phyloP scores from a whole-genome alignment of 345 rosid genomes.

The Theobroma cacao region DNA sequence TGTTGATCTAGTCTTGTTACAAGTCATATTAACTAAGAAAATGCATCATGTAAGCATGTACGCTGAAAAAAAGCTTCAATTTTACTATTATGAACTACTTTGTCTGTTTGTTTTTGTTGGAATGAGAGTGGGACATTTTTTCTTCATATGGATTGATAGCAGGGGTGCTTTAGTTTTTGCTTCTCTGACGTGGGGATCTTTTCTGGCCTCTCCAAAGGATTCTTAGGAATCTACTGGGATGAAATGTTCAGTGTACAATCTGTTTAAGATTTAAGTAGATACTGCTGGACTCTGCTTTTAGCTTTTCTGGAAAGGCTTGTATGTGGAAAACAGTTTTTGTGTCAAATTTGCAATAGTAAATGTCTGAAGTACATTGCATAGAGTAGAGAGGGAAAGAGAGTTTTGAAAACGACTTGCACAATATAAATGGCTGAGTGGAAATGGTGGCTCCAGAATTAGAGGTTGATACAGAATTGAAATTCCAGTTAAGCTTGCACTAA shows the following conservation, averaged over 20 bases:
- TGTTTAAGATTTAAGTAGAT: conserved; percentile 18
- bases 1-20: not conserved
- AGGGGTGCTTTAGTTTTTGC: not conserved
- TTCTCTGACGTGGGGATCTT: not conserved
- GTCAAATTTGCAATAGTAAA: conserved; percentile 6
- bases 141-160: not conserved
- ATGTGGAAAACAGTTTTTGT: conserved; percentile 16
- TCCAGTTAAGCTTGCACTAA: conserved; percentile 24
- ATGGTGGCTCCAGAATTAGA: conserved; percentile 22
- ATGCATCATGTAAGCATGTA: not conserved
- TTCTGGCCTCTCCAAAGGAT: not conserved
- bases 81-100: not conserved
- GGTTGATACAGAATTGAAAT: conserved; percentile 13
- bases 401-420: conserved; percentile 19
- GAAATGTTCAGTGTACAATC: conserved; percentile 4
- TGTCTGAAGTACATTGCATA: not conserved
- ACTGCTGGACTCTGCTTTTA: conserved; percentile 1
- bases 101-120: not conserved
- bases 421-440: conserved; percentile 23
- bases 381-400: conserved; percentile 10
- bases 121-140: not conserved
- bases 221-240: conserved; percentile 7
- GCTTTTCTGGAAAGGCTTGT: conserved; percentile 10
- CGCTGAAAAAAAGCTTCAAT: not conserved
- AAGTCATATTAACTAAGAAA: not conserved